phyloP scores from a whole-genome alignment of 805 yeast genomes.

The Lipomyces oligophaga region DNA sequence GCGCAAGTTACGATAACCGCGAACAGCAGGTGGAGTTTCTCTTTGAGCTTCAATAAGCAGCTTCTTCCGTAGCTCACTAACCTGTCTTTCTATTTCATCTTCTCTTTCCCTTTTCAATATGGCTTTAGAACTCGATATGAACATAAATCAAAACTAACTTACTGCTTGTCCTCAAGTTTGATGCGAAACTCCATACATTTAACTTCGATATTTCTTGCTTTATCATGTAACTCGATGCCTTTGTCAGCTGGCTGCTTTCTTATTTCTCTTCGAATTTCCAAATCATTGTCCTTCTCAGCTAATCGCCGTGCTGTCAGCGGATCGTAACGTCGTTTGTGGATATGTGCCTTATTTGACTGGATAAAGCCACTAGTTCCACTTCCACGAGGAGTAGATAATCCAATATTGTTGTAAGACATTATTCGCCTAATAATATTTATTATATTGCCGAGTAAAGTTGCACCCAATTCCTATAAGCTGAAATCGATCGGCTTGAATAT shows the following conservation, averaged over 20 bases:
- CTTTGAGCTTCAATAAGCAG: no score
- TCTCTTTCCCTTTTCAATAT: slow-evolving; percentile 16
- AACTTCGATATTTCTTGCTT: slow-evolving; percentile 28
- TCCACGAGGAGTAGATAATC: slow-evolving; percentile 36
- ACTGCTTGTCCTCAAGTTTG: slow-evolving; percentile 30
- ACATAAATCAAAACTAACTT: background rate
- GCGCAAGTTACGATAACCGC: no score
- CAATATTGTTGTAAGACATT: slow-evolving; percentile 35
- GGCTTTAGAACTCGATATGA: background rate
- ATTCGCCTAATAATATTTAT: no score
- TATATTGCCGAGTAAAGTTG: no score
- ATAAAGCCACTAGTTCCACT: slow-evolving; percentile 36
- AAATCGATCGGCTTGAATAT: no score
- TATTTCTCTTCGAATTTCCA: slow-evolving; percentile 12
- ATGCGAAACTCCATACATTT: slow-evolving; percentile 31
- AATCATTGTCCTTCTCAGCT: slow-evolving; percentile 11
- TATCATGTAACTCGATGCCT: slow-evolving; percentile 25
- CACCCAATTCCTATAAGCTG: no score
- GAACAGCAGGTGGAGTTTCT: no score
- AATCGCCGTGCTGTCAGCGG: background rate
- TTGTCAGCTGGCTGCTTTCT: slow-evolving; percentile 11
- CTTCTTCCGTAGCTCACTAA: slow-evolving; percentile 19
- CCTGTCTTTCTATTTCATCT: slow-evolving; percentile 29
- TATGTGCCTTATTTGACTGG: slow-evolving; percentile 29
- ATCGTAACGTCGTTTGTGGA: slow-evolving; percentile 10